Base-by-base conservation (phyloP, 106 monocot species). In the Dendrobium officinale region DNA sequence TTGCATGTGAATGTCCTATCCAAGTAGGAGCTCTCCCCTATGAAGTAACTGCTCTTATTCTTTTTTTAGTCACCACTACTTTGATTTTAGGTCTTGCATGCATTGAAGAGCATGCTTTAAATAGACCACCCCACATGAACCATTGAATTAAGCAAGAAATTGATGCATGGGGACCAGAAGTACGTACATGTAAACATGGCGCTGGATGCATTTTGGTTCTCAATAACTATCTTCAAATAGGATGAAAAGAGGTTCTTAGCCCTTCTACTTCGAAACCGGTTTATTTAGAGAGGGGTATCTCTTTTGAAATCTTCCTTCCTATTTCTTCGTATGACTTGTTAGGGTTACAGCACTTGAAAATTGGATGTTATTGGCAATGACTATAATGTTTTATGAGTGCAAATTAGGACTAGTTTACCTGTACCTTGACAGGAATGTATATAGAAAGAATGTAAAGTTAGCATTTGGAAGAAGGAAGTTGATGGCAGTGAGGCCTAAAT, bases 161-260 rank as follows among this genome's bases (percentile, higher is more conserved):
- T 58, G 58, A 58, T 58, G 58, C 58, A n/a, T 58, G 58, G 58
- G 58, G 58, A 58, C 58, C 58, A n/a, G 58, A 58, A n/a, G 18
- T 4, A 44, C 8, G 8, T 5, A 20, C 56, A 16, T 9, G 56
- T 15, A 56, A 56, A 16, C 11, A 15, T 56, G 56, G 56, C 18
- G 56, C 16, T 56, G 56, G 18, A 58, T 58, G 4, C 58, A 58
- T 17, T 19, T 45, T 67, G 29, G 22, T 67, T 67, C 10, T 67
- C 26, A 9, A 27, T 67, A 67, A 26, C 27, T 67, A 19, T 67
- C 67, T 67, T 27, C 67, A 67, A 67, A 67, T 67, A 67, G 67
- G 27, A 10, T 26, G 27, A 27, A 67, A 67, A 67, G 67, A 67
- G 0, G 67, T 67, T 67, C 67, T 29, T 67, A 67, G 6, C 9